Percentiles rank a stretch among this genome's conserved stretches.
Evolutionary conservation across 441 rosid genomes (phyloP).

Genomic region (Francoa sonchifolia): DNA sequence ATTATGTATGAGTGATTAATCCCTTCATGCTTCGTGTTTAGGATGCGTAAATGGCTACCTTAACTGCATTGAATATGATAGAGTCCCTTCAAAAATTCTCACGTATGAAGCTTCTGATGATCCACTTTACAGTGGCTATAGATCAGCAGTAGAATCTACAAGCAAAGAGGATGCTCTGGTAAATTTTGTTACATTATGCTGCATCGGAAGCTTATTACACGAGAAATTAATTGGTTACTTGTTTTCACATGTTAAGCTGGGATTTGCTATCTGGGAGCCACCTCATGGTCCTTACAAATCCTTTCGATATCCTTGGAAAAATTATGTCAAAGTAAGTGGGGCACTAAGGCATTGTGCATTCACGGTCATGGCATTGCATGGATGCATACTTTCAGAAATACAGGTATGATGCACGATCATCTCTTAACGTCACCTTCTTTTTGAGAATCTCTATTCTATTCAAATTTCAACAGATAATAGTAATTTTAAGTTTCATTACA

Average conservation of each 20-base stretch:
- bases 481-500: too few relatives aligned
- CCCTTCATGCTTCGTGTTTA: slow-evolving; percentile 13
- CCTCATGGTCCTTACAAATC: slow-evolving; percentile 61
- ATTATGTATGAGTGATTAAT: slow-evolving; percentile 8
- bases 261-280: slow-evolving; percentile 73
- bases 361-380: slow-evolving; percentile 59
- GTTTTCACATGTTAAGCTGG: slow-evolving; percentile 22
- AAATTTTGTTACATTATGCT: slow-evolving; percentile 14
- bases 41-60: slow-evolving; percentile 57
- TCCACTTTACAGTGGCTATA: slow-evolving; percentile 51
- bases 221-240: neutral
- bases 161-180: slow-evolving; percentile 66
- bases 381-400: slow-evolving; percentile 59
- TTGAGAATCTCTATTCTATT: too few relatives aligned
- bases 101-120: slow-evolving; percentile 57
- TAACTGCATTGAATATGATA: slow-evolving; percentile 33
- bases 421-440: too few relatives aligned
- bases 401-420: slow-evolving; percentile 24
- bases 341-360: slow-evolving; percentile 64
- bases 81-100: slow-evolving; percentile 52
- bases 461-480: too few relatives aligned
- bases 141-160: slow-evolving; percentile 53
- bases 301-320: slow-evolving; percentile 54
- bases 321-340: slow-evolving; percentile 52
- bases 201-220: slow-evolving; percentile 2